Evolutionary conservation across 306 rosid species (phyloP).

Genomic region (Boehmeria nivea): DNA sequence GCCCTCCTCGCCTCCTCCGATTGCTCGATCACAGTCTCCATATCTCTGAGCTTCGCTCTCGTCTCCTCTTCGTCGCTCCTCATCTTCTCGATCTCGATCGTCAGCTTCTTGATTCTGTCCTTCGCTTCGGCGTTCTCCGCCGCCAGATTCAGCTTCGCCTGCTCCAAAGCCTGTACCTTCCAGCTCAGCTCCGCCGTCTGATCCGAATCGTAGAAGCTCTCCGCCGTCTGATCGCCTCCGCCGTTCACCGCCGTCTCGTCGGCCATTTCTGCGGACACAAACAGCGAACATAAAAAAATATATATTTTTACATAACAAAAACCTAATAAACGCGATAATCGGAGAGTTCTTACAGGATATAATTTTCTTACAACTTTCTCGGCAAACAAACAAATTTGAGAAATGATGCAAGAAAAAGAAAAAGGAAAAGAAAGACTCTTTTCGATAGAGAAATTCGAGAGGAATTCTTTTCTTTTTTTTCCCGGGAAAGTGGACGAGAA

Average conservation of each 20-base stretch:
- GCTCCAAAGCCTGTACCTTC: constrained; percentile 51
- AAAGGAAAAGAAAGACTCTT: no score
- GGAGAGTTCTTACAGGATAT: no score
- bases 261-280: constrained; percentile 40
- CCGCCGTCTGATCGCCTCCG: constrained; percentile 24
- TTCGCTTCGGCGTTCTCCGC: constrained; percentile 38
- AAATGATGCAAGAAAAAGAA: no score
- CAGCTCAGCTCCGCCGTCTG: constrained; percentile 36
- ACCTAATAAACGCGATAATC: not conserved
- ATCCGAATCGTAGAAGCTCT: constrained; percentile 35
- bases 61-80: constrained; percentile 28
- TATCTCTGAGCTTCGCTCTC: constrained; percentile 44
- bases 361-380: no score
- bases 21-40: constrained; percentile 42
- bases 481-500: no score
- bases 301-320: no score
- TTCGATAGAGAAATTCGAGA: no score
- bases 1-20: constrained; percentile 38
- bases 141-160: constrained; percentile 41
- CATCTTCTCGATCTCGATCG: constrained; percentile 42
- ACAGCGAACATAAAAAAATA: no score
- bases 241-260: constrained; percentile 47
- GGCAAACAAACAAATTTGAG: no score
- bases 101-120: constrained; percentile 42
- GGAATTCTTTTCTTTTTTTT: no score